Conservation (phyloP, 2,329 filamentous ascomycete genomes). For the Sclerotinia minor region DNA sequence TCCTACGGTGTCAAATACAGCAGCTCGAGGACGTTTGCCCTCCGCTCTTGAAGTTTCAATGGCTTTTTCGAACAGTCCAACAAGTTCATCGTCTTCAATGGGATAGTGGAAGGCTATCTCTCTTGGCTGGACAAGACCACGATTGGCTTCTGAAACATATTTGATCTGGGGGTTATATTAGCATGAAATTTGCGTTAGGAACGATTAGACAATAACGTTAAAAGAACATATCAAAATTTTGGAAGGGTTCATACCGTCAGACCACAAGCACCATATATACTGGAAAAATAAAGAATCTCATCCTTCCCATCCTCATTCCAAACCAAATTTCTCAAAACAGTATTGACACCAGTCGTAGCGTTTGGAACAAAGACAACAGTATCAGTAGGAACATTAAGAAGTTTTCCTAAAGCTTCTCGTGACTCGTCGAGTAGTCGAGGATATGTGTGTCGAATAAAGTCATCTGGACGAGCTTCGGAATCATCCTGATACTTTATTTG, state of each 20-base stretch:
- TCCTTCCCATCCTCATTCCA: conserved; percentile 64
- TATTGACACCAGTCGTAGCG: conserved; percentile 76
- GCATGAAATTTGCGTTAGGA: neutral
- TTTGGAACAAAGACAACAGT: conserved; percentile 78
- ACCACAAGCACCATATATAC: conserved; percentile 56
- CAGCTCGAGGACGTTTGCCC: conserved; percentile 65
- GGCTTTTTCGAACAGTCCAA: conserved; percentile 59
- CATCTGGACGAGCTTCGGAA: conserved; percentile 69
- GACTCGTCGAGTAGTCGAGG: conserved; percentile 62
- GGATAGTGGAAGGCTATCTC: conserved; percentile 68
- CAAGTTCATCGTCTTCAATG: conserved; percentile 65
- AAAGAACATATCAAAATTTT: neutral
- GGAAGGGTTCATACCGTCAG: conserved; percentile 55
- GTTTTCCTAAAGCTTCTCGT: conserved; percentile 61
- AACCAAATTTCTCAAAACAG: conserved; percentile 71
- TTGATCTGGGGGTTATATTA: conserved; percentile 40
- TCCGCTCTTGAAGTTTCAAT: conserved; percentile 53
- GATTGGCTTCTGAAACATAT: conserved; percentile 68
- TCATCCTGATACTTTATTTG: conserved; percentile 65
- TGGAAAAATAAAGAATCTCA: conserved; percentile 73
- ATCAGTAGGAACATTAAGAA: conserved; percentile 65
- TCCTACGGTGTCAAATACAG: conserved; percentile 77
- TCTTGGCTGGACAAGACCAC: conserved; percentile 45
- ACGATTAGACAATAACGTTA: neutral
- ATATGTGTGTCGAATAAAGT: conserved; percentile 71